phyloP scores from a whole-genome alignment of 305 asterid genomes.

The Fraxinus angustifolia region DNA sequence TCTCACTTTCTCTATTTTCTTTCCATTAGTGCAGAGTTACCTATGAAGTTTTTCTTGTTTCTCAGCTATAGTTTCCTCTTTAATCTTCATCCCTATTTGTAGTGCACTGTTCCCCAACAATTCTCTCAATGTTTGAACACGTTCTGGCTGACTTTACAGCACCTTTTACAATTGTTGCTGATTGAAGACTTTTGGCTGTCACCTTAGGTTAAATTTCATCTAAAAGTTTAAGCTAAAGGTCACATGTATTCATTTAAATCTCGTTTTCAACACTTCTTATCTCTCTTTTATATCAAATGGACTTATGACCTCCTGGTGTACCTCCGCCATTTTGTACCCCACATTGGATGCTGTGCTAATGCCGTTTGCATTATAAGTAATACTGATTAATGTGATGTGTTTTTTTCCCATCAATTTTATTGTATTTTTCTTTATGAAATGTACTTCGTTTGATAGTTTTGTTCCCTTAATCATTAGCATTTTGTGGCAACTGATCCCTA shows the following conservation, averaged over 20 bases:
- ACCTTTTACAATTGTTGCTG: background rate
- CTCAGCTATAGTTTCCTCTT: background rate
- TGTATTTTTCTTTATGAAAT: background rate
- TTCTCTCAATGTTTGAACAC: background rate
- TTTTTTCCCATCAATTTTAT: background rate
- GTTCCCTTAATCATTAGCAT: slow-evolving; percentile 4
- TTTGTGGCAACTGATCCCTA: slow-evolving; percentile 9
- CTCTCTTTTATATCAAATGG: background rate
- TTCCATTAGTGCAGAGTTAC: background rate
- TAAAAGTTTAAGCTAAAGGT: background rate
- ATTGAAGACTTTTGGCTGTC: background rate
- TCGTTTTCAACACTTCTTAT: background rate
- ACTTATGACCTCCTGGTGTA: background rate
- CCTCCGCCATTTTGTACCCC: background rate
- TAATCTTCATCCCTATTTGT: background rate
- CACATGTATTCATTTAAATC: background rate
- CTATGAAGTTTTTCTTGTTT: background rate
- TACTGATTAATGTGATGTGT: background rate
- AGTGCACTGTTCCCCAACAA: background rate
- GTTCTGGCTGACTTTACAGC: background rate
- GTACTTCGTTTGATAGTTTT: background rate
- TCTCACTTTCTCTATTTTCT: background rate
- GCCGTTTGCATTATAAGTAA: background rate
- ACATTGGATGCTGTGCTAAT: background rate
- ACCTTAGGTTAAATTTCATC: background rate